Percentiles rank a stretch among this genome's conserved stretches.
These are phyloP conservation scores for Wickerhamiella bombiphila DNA, from an alignment of 805 yeast species.

Conservation along the genomic window DNA sequence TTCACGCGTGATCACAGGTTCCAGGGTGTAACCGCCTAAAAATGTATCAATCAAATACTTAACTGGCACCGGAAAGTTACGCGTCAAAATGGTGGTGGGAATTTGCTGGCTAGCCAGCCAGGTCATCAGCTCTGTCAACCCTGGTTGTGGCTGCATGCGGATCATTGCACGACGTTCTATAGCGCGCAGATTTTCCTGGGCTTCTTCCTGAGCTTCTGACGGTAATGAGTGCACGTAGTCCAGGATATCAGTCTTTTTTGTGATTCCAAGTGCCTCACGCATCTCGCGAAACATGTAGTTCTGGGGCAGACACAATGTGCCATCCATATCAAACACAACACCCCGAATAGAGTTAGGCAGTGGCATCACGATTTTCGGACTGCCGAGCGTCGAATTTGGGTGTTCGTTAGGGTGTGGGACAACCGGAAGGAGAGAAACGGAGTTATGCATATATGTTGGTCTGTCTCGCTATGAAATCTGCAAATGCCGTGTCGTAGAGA, in stretches of 20 bases:
- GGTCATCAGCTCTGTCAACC: conserved; percentile 31
- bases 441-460: too few species aligned
- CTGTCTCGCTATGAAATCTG: too few species aligned
- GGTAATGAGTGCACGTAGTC: conserved; percentile 34
- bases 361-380: neutral
- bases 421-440: too few species aligned
- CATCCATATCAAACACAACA: conserved; percentile 66
- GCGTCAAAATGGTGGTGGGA: conserved; percentile 45
- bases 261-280: conserved; percentile 44
- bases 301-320: conserved; percentile 57
- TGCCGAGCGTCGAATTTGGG: too few species aligned
- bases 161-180: conserved; percentile 54
- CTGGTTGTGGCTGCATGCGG: conserved; percentile 36
- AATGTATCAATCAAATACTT: conserved; percentile 33
- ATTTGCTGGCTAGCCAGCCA: conserved; percentile 22
- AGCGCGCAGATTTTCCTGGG: conserved; percentile 32
- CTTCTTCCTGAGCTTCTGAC: conserved; percentile 27
- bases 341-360: conserved; percentile 29
- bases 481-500: conserved; percentile 22
- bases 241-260: conserved; percentile 36
- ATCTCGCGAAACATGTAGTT: conserved; percentile 30
- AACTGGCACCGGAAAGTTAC: conserved; percentile 45
- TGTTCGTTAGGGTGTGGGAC: too few species aligned
- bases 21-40: conserved; percentile 30
- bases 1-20: conserved; percentile 43